Evolutionary conservation across 306 rosid genomes (phyloP), one percentile per base, ranked within the genome.

Genomic region (Echinosophora koreensis): DNA sequence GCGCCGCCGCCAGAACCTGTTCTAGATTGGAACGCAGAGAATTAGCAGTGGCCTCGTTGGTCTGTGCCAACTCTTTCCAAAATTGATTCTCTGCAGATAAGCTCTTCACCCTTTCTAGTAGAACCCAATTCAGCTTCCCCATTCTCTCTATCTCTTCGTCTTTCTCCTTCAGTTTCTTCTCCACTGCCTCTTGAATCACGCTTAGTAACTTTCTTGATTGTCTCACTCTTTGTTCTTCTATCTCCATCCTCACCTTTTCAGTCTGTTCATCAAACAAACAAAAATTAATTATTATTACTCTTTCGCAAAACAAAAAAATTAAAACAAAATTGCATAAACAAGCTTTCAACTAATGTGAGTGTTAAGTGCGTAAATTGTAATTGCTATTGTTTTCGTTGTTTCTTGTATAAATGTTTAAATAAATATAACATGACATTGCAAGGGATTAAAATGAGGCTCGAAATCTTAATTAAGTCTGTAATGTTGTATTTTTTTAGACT

Each of bases 41-140:
- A 37, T 87, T 90, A 4, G 86, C 97, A 0, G 91, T 73, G 58
- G 96, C 91, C 77, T 92, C 96, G 81, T 92, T 94, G 0, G 79
- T 83, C 1, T 90, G 87, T 0, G 98, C 98, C 74, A 92, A 34
- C 4, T 92, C 92, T 32, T 82, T 86, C 96, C 92, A 90, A 0
- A 88, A 41, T 62, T 94, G 96, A 32, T 92, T 94, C 85, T 94
- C 98, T 2, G 70, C 35, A 34, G 76, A 77, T 0, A 94, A 65
- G 8, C 56, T 73, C 54, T 73, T 87, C 34, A 88, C 90, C 42
- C 85, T 84, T 51, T 94, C 96, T 71, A 85, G 90, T 3, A 94
- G 92, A 1, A 73, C 81, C 87, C 94, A 89, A 50, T 90, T 92
- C 18, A 86, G 27, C 66, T 90, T 92, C 35, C 81, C 88, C 41